These are phyloP conservation scores for Naganishia sp. DNA, from an alignment of 1,284 basidiomycete genomes.

Conservation along the genomic window DNA sequence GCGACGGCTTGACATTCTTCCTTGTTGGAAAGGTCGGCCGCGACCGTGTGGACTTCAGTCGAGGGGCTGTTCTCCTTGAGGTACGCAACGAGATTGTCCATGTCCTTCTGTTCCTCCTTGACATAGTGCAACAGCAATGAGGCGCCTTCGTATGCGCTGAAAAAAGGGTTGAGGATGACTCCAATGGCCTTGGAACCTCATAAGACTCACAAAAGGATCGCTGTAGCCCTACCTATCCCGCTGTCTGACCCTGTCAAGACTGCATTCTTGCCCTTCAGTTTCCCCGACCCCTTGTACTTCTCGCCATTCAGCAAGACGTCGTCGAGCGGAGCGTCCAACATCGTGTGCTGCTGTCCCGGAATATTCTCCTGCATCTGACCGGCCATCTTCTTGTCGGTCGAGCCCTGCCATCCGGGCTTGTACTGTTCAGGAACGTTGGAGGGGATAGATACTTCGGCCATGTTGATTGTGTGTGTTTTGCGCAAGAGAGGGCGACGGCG, in stretches of 20 bases:
- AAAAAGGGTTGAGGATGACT: not conserved
- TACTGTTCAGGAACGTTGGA: slow-evolving; percentile 47
- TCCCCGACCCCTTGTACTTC: slow-evolving; percentile 52
- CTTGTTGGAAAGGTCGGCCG: slow-evolving; percentile 57
- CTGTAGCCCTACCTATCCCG: slow-evolving; percentile 55
- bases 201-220: slow-evolving; percentile 43
- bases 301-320: slow-evolving; percentile 59
- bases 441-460: slow-evolving; percentile 36
- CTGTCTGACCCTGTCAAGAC: slow-evolving; percentile 54
- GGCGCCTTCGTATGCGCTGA: slow-evolving; percentile 62
- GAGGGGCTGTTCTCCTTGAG: slow-evolving; percentile 56
- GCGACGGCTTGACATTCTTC: slow-evolving; percentile 56
- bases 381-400: slow-evolving; percentile 36
- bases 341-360: slow-evolving; percentile 45
- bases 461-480: slow-evolving; percentile 15
- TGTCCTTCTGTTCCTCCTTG: slow-evolving; percentile 59
- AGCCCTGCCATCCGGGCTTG: slow-evolving; percentile 41
- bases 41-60: slow-evolving; percentile 55
- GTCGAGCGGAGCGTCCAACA: slow-evolving; percentile 54
- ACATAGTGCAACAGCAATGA: slow-evolving; percentile 61
- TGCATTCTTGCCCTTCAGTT: slow-evolving; percentile 56
- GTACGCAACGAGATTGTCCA: slow-evolving; percentile 52
- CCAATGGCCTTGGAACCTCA: too few relatives aligned
- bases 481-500: too few relatives aligned
- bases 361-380: slow-evolving; percentile 44